A percentile compares a stretch with the other conserved stretches of the same genome.
phyloP scores from a whole-genome alignment of 768 basidiomycete genomes.

The Termitomyces sp. region DNA sequence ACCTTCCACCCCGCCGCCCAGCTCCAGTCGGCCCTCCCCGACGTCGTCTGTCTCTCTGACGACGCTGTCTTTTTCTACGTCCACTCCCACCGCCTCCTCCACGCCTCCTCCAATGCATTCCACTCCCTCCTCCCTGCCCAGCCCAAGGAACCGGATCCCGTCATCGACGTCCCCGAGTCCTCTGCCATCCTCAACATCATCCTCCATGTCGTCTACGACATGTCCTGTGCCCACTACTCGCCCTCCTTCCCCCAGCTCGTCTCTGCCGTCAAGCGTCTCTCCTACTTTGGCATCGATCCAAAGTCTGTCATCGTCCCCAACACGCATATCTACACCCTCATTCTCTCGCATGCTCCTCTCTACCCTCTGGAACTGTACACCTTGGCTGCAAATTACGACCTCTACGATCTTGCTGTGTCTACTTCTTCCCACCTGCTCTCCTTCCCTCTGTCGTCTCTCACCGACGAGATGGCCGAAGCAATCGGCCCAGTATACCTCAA shows the following conservation, averaged over 20 bases:
- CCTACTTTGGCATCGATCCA: conserved; percentile 54
- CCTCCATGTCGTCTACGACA: conserved; percentile 66
- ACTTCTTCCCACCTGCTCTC: conserved; percentile 73
- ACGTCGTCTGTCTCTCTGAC: conserved; percentile 61
- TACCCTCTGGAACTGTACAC: conserved; percentile 70
- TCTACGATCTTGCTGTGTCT: conserved; percentile 70
- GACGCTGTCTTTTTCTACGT: conserved; percentile 86
- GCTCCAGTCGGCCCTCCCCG: conserved; percentile 48
- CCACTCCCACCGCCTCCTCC: conserved; percentile 53
- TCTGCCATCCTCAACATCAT: conserved; percentile 66
- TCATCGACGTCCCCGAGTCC: conserved; percentile 56
- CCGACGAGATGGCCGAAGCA: conserved; percentile 61
- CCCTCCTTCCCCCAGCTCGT: conserved; percentile 58
- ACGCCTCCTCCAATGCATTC: conserved; percentile 61
- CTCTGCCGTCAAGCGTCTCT: conserved; percentile 50
- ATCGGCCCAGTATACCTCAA: conserved; percentile 79
- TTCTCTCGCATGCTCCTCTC: conserved; percentile 64
- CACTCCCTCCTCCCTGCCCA: conserved; percentile 43
- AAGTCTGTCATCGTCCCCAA: conserved; percentile 41
- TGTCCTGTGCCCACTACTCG: conserved; percentile 71
- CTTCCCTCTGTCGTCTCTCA: conserved; percentile 59
- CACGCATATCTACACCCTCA: conserved; percentile 50
- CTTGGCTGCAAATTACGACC: conserved; percentile 58
- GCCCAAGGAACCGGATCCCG: conserved; percentile 37
- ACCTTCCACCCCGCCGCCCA: conserved; percentile 74